Percentiles rank a stretch among this genome's conserved stretches.
Evolutionary conservation across 371 early-diverging fungal genomes (phyloP).

Genomic region (Dinochytrium kinnereticum): DNA sequence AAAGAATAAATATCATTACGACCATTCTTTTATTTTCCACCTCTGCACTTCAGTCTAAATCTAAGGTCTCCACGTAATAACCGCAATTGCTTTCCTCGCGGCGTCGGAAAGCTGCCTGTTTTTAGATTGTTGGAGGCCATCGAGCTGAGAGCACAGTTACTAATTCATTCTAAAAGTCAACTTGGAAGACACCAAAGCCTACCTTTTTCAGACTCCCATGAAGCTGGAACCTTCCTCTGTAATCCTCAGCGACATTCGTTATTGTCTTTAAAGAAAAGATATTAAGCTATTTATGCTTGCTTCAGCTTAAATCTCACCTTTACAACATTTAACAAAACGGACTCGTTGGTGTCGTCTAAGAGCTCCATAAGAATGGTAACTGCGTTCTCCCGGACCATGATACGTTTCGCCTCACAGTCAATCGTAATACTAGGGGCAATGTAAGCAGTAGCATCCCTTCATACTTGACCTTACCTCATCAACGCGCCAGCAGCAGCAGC

Average conservation of each 20-base stretch:
- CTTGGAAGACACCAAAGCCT: not conserved
- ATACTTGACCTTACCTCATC: slow-evolving; percentile 43
- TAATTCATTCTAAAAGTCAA: not conserved
- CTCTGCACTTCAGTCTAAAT: not conserved
- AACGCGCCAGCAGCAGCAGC: slow-evolving; percentile 58
- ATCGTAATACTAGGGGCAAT: slow-evolving; percentile 47
- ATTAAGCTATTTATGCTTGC: not conserved
- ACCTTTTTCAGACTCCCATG: slow-evolving; percentile 52
- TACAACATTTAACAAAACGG: slow-evolving; percentile 52
- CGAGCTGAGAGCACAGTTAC: slow-evolving; percentile 19
- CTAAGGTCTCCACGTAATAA: slow-evolving; percentile 59
- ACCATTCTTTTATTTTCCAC: not conserved
- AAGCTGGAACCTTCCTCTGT: slow-evolving; percentile 58
- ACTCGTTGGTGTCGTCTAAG: slow-evolving; percentile 49
- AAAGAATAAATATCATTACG: too few species aligned
- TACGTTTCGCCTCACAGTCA: slow-evolving; percentile 54
- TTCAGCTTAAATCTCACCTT: too few species aligned
- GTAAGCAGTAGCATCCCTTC: not conserved
- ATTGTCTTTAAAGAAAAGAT: slow-evolving; percentile 41
- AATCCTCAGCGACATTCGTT: slow-evolving; percentile 61
- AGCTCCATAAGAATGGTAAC: slow-evolving; percentile 45
- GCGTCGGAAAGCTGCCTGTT: slow-evolving; percentile 48
- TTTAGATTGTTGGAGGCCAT: slow-evolving; percentile 29
- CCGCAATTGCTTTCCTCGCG: slow-evolving; percentile 50
- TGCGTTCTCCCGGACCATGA: slow-evolving; percentile 53